These are phyloP conservation scores for Acacia pycnantha DNA, from an alignment of 331 rosid species.

Conservation along the genomic window DNA sequence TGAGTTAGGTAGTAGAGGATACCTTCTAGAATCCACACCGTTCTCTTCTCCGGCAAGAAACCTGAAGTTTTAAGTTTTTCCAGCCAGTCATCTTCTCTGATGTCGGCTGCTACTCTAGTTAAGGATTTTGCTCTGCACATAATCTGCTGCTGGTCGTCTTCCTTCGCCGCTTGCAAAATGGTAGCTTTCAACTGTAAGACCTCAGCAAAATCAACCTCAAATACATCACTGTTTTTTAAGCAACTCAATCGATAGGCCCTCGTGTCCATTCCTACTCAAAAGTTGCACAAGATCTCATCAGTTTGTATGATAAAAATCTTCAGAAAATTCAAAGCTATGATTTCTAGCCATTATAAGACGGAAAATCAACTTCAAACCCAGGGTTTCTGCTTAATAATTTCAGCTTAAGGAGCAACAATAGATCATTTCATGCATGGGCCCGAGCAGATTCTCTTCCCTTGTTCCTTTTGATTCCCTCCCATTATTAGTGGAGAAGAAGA, in stretches of 20 bases:
- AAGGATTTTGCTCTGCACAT: constrained; percentile 62
- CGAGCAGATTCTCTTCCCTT: background rate
- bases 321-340: background rate
- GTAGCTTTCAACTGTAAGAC: constrained; percentile 72
- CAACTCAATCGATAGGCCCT: constrained; percentile 91
- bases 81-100: constrained; percentile 76
- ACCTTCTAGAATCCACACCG: constrained; percentile 93
- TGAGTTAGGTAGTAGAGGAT: constrained; percentile 80
- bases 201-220: constrained; percentile 79
- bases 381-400: too few species aligned
- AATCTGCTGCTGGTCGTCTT: constrained; percentile 27
- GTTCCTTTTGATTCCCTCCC: background rate
- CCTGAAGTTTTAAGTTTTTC: constrained; percentile 85
- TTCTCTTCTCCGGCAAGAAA: constrained; percentile 75
- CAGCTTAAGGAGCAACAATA: too few species aligned
- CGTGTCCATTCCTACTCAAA: constrained; percentile 84
- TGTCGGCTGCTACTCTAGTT: constrained; percentile 85
- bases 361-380: constrained; percentile 67
- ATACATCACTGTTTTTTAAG: constrained; percentile 81
- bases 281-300: constrained; percentile 13
- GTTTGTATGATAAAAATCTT: background rate
- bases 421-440: background rate
- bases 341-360: constrained; percentile 11
- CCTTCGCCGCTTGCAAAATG: constrained; percentile 58
- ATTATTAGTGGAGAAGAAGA: background rate